Evolutionary conservation across 2,329 filamentous ascomycete genomes (phyloP).

Genomic region (Aspergillus oerlinghausenensis): DNA sequence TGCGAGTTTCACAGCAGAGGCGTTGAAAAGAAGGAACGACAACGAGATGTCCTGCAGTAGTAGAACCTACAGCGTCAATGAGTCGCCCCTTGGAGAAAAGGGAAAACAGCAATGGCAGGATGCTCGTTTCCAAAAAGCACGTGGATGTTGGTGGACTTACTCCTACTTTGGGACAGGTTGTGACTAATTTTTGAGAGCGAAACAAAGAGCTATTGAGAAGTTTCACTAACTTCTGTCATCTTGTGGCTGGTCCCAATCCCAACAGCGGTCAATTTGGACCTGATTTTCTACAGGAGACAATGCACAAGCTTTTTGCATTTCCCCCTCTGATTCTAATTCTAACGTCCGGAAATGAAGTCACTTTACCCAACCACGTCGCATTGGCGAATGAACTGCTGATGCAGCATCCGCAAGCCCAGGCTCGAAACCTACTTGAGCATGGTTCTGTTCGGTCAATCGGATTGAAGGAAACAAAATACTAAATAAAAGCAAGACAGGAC

Average conservation of each 20-base stretch:
- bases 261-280: slow-evolving; percentile 9
- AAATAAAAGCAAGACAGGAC: not conserved
- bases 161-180: not conserved
- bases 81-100: not conserved
- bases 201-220: slow-evolving; percentile 2
- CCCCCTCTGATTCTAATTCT: not conserved
- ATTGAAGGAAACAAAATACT: not conserved
- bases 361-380: not conserved
- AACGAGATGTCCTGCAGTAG: slow-evolving; percentile 33
- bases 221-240: slow-evolving; percentile 10
- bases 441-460: not conserved
- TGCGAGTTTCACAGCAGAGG: slow-evolving; percentile 30
- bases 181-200: not conserved
- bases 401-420: not conserved
- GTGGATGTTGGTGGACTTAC: not conserved
- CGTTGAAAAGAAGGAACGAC: slow-evolving; percentile 18
- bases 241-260: slow-evolving; percentile 17
- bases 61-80: slow-evolving; percentile 10
- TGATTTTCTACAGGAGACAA: slow-evolving; percentile 5
- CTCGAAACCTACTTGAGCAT: not conserved
- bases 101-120: not conserved
- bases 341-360: not conserved
- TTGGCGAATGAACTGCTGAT: not conserved
- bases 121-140: slow-evolving; percentile 5
- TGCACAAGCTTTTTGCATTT: not conserved